Evolutionary conservation across 768 basidiomycete species (phyloP).

Genomic region (Botryobasidium botryosum): DNA sequence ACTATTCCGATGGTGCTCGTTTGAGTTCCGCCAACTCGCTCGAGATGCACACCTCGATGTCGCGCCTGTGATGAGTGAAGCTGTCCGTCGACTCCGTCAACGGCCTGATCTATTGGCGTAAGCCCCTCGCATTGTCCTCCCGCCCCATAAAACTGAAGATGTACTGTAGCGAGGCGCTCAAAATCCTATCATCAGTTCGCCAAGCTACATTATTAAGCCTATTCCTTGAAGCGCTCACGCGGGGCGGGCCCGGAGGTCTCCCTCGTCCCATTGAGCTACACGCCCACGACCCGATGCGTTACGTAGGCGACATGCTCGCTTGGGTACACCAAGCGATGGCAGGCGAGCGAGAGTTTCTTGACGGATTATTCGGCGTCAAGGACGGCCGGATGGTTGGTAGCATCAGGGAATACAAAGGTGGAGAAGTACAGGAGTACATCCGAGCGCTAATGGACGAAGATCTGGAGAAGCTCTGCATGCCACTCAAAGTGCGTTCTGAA

Average conservation of each 20-base stretch:
- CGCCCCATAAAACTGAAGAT: conserved; percentile 15
- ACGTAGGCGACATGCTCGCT: conserved; percentile 95
- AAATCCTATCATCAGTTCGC: conserved; percentile 62
- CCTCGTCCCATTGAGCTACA: conserved; percentile 94
- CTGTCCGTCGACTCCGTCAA: conserved; percentile 52
- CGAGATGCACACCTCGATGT: conserved; percentile 63
- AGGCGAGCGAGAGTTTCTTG: conserved; percentile 85
- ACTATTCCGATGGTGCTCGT: conserved; percentile 66
- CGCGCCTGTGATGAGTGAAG: conserved; percentile 43
- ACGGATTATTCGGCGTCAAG: conserved; percentile 61
- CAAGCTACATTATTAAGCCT: conserved; percentile 62
- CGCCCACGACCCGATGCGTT: conserved; percentile 91
- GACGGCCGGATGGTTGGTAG: conserved; percentile 65
- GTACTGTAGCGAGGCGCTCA: conserved; percentile 47
- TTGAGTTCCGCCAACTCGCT: conserved; percentile 68
- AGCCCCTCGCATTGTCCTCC: conserved; percentile 12
- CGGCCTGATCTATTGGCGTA: conserved; percentile 68
- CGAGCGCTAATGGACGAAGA: conserved; percentile 63
- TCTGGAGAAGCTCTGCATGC: conserved; percentile 69
- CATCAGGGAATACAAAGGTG: conserved; percentile 34
- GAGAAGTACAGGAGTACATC: conserved; percentile 65
- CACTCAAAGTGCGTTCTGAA: conserved; percentile 52
- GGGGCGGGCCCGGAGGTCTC: conserved; percentile 68
- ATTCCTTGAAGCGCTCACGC: conserved; percentile 76
- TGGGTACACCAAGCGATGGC: conserved; percentile 97